Conservation (phyloP, 495 filamentous ascomycete species). For the Articulospora tetracladia region DNA sequence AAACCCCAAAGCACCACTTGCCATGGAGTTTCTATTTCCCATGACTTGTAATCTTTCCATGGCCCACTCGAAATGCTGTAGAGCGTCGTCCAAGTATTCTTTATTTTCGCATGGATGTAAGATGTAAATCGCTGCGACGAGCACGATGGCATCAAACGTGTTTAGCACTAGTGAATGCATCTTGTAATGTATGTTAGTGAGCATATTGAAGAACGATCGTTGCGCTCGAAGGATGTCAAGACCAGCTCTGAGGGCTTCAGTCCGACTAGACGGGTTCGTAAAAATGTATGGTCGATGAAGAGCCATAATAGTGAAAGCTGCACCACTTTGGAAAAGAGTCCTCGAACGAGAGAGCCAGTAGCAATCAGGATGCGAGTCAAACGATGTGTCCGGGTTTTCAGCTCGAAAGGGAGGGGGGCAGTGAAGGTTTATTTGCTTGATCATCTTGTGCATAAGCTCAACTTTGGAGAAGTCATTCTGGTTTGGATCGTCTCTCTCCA, state of each 20-base stretch:
- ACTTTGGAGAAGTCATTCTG: conserved; percentile 49
- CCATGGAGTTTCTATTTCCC: conserved; percentile 43
- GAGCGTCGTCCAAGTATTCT: conserved; percentile 35
- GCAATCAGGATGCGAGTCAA: conserved; percentile 43
- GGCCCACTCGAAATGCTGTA: conserved; percentile 49
- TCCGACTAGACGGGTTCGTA: conserved; percentile 44
- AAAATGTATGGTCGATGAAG: conserved; percentile 63
- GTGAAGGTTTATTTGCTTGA: conserved; percentile 40
- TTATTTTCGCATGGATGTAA: conserved; percentile 45
- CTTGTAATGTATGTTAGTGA: conserved; percentile 49
- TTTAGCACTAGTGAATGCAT: conserved; percentile 53
- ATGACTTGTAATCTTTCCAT: conserved; percentile 50
- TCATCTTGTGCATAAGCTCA: conserved; percentile 46
- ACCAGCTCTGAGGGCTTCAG: conserved; percentile 50
- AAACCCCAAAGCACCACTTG: conserved; percentile 47
- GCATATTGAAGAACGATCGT: conserved; percentile 41
- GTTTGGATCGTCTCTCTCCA: conserved; percentile 49
- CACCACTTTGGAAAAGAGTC: conserved; percentile 40
- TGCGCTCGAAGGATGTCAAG: conserved; percentile 53
- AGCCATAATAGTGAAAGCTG: conserved; percentile 52
- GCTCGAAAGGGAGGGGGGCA: conserved; percentile 46
- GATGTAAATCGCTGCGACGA: conserved; percentile 56
- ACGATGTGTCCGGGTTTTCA: conserved; percentile 51
- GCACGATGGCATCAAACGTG: conserved; percentile 59
- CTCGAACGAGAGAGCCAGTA: conserved; percentile 49